Percentiles rank a stretch among this genome's conserved stretches.
These are phyloP conservation scores for Verticillium albo-atrum DNA, from an alignment of 2,329 filamentous ascomycete genomes.

Conservation along the genomic window DNA sequence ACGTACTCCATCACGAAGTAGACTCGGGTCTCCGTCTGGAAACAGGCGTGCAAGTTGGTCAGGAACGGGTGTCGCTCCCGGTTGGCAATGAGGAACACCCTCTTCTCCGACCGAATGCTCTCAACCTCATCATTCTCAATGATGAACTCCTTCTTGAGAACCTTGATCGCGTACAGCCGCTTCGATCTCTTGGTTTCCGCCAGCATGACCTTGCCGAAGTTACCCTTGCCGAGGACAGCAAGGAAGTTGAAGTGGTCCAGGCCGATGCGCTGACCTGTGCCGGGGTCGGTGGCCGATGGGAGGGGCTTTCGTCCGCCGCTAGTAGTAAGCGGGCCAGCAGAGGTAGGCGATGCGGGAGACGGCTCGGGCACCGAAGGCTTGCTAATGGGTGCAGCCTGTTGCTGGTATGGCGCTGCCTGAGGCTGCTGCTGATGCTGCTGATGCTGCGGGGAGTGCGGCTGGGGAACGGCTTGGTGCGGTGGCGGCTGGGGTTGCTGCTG, in stretches of 20 bases:
- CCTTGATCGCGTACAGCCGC: conserved; percentile 96
- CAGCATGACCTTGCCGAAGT: conserved; percentile 99
- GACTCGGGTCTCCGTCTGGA: conserved; percentile 96
- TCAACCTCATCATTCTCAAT: conserved; percentile 99
- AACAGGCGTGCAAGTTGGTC: conserved; percentile 92
- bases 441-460: conserved; percentile 22
- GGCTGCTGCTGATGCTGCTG: conserved; percentile 29
- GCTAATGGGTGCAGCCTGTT: conserved; percentile 17
- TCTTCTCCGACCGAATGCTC: conserved; percentile 94
- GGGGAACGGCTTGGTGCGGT: conserved; percentile 24
- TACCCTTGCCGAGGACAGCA: conserved; percentile 95
- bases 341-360: conserved; percentile 25
- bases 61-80: conserved; percentile 96
- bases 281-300: conserved; percentile 66
- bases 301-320: conserved; percentile 48
- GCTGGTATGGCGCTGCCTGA: conserved; percentile 22
- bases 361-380: conserved; percentile 21
- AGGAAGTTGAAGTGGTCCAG: conserved; percentile 99
- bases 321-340: conserved; percentile 1
- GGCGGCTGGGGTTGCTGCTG: conserved; percentile 21
- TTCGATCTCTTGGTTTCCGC: conserved; percentile 92
- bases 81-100: conserved; percentile 95
- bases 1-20: conserved; percentile 99
- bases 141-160: conserved; percentile 99
- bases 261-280: conserved; percentile 81